Conservation (phyloP, 768 basidiomycete genomes). For the Rhizopogon sp. region DNA sequence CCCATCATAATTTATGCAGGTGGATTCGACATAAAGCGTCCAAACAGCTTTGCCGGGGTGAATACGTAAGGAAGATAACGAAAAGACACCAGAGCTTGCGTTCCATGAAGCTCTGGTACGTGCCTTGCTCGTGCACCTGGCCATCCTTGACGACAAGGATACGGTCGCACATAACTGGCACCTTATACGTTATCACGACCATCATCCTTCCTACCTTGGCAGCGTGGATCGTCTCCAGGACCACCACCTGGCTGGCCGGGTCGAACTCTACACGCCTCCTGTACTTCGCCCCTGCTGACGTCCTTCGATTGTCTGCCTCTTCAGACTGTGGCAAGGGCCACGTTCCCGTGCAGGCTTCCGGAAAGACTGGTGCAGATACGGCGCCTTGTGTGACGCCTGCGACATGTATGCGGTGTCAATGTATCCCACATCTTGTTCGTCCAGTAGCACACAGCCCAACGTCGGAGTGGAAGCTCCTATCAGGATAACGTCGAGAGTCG, state of each 20-base stretch:
- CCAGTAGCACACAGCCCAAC: constrained; percentile 65
- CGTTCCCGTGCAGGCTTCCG: constrained; percentile 81
- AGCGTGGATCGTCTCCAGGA: constrained; percentile 68
- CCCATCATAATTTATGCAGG: constrained; percentile 96
- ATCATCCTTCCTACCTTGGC: constrained; percentile 74
- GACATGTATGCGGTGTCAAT: constrained; percentile 68
- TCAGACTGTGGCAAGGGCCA: constrained; percentile 70
- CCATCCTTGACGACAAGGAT: constrained; percentile 82
- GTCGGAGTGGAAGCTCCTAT: constrained; percentile 70
- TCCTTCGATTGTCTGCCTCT: constrained; percentile 37
- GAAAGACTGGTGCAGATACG: constrained; percentile 56
- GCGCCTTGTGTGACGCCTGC: constrained; percentile 76
- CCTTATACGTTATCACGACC: constrained; percentile 90
- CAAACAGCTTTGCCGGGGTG: constrained; percentile 77
- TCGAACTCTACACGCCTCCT: constrained; percentile 82
- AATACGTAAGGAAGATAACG: constrained; percentile 71
- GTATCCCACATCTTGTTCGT: constrained; percentile 75
- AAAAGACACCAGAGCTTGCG: constrained; percentile 54
- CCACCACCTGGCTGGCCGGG: constrained; percentile 73
- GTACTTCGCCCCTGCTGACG: constrained; percentile 64
- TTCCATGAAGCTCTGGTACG: constrained; percentile 65
- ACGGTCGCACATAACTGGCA: constrained; percentile 91
- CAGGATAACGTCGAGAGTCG: constrained; percentile 58
- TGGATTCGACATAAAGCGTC: constrained; percentile 93
- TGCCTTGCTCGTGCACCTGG: constrained; percentile 70